These are phyloP conservation scores for Xeromyces bisporus DNA, from an alignment of 495 filamentous ascomycete genomes.

Conservation along the genomic window DNA sequence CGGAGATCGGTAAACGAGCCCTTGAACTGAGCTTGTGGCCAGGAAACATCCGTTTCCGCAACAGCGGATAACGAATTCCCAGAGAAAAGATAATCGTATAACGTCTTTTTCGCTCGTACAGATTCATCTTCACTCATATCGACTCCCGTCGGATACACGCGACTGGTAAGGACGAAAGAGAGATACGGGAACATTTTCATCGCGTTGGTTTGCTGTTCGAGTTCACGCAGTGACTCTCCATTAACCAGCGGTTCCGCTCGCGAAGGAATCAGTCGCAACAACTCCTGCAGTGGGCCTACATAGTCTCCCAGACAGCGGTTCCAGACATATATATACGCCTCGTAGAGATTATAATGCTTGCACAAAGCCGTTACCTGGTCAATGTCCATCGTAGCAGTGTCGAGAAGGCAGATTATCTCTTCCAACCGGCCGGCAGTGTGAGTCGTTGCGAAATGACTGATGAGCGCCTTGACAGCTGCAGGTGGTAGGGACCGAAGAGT, in stretches of 20 bases:
- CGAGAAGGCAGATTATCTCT: conserved; percentile 85
- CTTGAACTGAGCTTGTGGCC: conserved; percentile 41
- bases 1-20: conserved; percentile 69
- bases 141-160: conserved; percentile 77
- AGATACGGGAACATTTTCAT: conserved; percentile 91
- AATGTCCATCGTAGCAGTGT: conserved; percentile 80
- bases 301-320: conserved; percentile 79
- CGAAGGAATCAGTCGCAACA: conserved; percentile 51
- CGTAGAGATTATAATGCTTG: conserved; percentile 78
- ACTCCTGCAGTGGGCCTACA: conserved; percentile 73
- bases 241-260: conserved; percentile 14
- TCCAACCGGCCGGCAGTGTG: conserved; percentile 64
- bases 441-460: conserved; percentile 57
- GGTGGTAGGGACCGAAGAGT: conserved; percentile 64
- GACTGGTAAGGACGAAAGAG: conserved; percentile 79
- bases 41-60: conserved; percentile 34
- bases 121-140: conserved; percentile 50
- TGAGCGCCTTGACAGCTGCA: conserved; percentile 67
- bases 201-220: conserved; percentile 39
- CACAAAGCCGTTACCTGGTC: conserved; percentile 84
- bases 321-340: conserved; percentile 95
- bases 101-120: conserved; percentile 57
- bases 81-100: conserved; percentile 89
- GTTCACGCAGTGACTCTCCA: conserved; percentile 16
- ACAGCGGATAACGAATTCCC: conserved; percentile 35